Evolutionary conservation across 176 grass and related monocot species (phyloP).

Genomic region (Olyra latifolia): DNA sequence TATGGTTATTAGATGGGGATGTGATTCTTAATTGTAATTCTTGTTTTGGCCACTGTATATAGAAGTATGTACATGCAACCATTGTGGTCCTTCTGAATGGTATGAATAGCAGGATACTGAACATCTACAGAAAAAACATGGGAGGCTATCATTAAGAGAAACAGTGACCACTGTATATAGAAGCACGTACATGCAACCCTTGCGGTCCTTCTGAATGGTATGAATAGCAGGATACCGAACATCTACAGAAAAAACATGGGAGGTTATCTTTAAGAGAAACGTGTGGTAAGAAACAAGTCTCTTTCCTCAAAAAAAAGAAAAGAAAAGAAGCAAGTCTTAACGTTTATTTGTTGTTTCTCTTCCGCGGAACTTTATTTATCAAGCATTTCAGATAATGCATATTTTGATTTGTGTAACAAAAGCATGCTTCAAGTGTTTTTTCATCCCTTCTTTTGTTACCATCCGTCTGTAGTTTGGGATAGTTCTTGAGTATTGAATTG

Average conservation of each 20-base stretch:
- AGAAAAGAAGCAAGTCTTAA: neutral
- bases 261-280: neutral
- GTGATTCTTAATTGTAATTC: conserved; percentile 39
- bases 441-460: neutral
- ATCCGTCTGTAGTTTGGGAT: neutral
- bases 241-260: neutral
- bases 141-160: too few relatives aligned
- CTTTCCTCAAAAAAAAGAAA: too few relatives aligned
- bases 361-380: neutral
- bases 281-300: neutral
- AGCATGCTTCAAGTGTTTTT: neutral
- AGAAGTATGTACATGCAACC: neutral
- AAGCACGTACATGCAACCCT: neutral
- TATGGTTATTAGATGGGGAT: conserved; percentile 24
- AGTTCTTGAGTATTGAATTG: neutral
- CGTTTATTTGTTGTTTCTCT: neutral
- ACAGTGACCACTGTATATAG: conserved; percentile 20
- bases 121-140: neutral
- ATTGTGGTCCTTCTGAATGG: neutral
- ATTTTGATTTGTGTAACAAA: neutral
- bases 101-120: neutral
- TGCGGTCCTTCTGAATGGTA: neutral
- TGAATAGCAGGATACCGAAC: conserved; percentile 3
- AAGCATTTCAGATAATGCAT: conserved; percentile 2
- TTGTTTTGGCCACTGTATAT: conserved; percentile 30